phyloP scores from a whole-genome alignment of 2,329 filamentous ascomycete species.

The Mycogone perniciosa region DNA sequence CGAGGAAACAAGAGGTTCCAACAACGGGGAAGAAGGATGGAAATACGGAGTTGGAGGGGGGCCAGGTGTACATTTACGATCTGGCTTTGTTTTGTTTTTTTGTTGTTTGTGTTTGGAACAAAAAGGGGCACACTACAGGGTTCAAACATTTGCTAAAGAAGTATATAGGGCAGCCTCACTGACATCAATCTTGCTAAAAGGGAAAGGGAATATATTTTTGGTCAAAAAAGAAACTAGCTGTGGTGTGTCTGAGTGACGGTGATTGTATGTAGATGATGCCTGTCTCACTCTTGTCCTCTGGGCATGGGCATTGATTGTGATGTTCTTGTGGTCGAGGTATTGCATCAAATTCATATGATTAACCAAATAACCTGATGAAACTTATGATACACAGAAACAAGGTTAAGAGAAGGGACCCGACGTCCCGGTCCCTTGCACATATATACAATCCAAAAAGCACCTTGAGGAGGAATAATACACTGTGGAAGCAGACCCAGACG shows the following conservation, averaged over 20 bases:
- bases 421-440: too few relatives aligned
- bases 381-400: too few relatives aligned
- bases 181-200: not conserved
- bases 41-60: too few relatives aligned
- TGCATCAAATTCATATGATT: too few relatives aligned
- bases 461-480: not conserved
- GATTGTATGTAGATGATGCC: not conserved
- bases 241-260: not conserved
- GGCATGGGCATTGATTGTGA: too few relatives aligned
- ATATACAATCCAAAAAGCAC: too few relatives aligned
- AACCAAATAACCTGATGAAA: too few relatives aligned
- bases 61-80: not conserved
- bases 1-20: constrained; percentile 5
- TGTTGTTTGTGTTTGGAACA: not conserved
- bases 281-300: not conserved
- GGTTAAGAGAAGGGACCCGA: too few relatives aligned
- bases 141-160: constrained; percentile 4
- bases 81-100: constrained; percentile 2
- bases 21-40: not conserved
- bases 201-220: constrained; percentile 9
- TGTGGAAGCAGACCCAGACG: not conserved
- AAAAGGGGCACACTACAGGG: not conserved
- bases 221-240: not conserved
- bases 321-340: too few relatives aligned
- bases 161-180: constrained; percentile 6